These are phyloP conservation scores for Fusarium ambrosium DNA, from an alignment of 2,329 filamentous ascomycete genomes.

Conservation along the genomic window DNA sequence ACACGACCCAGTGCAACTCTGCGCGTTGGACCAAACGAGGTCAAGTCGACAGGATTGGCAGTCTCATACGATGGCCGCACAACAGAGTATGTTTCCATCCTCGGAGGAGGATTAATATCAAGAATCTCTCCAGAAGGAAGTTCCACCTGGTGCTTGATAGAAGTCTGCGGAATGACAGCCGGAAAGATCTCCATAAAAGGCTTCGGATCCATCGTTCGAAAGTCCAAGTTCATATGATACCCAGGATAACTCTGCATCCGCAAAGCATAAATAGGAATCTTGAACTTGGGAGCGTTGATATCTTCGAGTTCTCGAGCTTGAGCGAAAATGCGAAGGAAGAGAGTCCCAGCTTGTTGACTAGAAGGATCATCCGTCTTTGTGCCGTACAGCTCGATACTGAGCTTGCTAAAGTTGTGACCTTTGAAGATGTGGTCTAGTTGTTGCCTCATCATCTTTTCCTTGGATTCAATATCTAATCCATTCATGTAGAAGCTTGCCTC, in stretches of 20 bases:
- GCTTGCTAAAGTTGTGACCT: constrained; percentile 42
- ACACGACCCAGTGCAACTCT: background rate
- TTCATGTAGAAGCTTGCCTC: constrained; percentile 47
- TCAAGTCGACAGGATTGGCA: background rate
- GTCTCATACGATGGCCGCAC: background rate
- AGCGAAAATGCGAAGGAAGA: constrained; percentile 58
- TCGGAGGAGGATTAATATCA: too few relatives aligned
- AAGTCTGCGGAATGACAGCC: constrained; percentile 16
- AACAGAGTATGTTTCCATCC: too few relatives aligned
- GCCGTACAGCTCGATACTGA: constrained; percentile 51
- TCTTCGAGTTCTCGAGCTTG: constrained; percentile 47
- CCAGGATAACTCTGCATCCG: constrained; percentile 52
- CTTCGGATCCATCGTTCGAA: constrained; percentile 52
- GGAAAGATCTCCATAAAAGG: constrained; percentile 53
- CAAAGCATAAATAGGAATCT: constrained; percentile 45
- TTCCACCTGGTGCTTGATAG: too few relatives aligned
- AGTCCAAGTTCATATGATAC: constrained; percentile 53
- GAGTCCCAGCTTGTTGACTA: constrained; percentile 56
- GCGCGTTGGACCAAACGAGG: background rate
- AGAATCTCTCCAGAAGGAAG: too few relatives aligned
- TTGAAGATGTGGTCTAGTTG: constrained; percentile 44
- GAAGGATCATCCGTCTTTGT: constrained; percentile 36
- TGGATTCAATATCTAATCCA: constrained; percentile 44
- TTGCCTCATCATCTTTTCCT: constrained; percentile 46
- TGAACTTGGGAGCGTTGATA: constrained; percentile 33